Conservation (phyloP, 2,329 filamentous ascomycete genomes). For the Trichoderma simmonsii region DNA sequence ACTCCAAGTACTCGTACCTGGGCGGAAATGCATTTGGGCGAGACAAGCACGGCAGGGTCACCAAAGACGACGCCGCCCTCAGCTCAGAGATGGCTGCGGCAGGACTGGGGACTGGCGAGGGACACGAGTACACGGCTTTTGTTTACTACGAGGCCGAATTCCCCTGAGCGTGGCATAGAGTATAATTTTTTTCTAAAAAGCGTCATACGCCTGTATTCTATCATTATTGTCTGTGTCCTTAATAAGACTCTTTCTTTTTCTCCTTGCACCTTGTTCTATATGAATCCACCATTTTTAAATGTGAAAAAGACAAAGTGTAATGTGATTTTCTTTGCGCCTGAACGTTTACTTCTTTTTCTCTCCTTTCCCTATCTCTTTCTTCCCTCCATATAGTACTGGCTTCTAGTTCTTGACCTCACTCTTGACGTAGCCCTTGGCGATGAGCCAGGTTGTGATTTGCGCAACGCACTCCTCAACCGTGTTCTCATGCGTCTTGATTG, state of each 20-base stretch:
- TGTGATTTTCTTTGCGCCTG: neutral
- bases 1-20: conserved; percentile 83
- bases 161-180: conserved; percentile 31
- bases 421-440: conserved; percentile 56
- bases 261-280: neutral
- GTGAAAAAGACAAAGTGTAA: neutral
- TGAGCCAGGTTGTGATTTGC: conserved; percentile 77
- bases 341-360: conserved; percentile 22
- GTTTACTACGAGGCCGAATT: conserved; percentile 97
- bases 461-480: conserved; percentile 85
- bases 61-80: conserved; percentile 79
- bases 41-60: conserved; percentile 89
- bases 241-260: neutral
- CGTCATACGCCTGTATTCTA: conserved; percentile 22
- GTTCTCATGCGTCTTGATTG: conserved; percentile 76
- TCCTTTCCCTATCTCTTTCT: conserved; percentile 26
- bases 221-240: conserved; percentile 24
- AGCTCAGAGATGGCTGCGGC: conserved; percentile 81
- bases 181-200: conserved; percentile 2
- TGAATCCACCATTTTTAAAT: neutral
- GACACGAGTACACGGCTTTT: conserved; percentile 87
- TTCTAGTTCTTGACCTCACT: conserved; percentile 4
- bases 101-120: conserved; percentile 64
- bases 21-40: conserved; percentile 90
- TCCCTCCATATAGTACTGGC: neutral